A percentile compares a stretch with the other conserved stretches of the same genome.
Conservation (phyloP, 148 eudicot species). For the Fagopyrum tataricum region DNA sequence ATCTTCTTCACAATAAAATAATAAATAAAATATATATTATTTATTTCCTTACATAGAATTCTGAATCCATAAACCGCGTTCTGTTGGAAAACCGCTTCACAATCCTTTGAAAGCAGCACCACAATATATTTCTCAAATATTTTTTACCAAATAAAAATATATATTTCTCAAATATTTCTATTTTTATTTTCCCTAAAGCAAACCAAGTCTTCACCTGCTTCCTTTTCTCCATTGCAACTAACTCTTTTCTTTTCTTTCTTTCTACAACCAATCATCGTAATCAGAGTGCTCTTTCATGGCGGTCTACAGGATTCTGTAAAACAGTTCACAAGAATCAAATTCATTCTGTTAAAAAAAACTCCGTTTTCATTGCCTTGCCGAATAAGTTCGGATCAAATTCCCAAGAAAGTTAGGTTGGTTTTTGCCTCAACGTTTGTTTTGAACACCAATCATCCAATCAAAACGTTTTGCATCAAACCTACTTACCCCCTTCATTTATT, state of each 20-base stretch:
- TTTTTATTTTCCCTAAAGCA: not conserved
- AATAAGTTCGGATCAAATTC: not conserved
- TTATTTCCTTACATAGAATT: not conserved
- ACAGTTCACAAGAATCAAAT: not conserved
- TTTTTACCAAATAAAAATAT: too few relatives aligned
- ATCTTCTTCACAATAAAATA: too few relatives aligned
- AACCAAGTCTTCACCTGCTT: not conserved
- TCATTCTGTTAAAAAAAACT: not conserved
- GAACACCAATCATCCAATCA: not conserved
- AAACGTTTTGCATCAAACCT: not conserved
- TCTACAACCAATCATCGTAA: not conserved
- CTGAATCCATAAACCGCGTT: slow-evolving; percentile 3
- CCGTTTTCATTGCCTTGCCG: not conserved
- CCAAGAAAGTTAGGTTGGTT: not conserved
- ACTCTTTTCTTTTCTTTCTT: slow-evolving; percentile 1
- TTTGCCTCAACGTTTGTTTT: not conserved
- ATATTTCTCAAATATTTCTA: not conserved
- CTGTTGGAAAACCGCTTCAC: not conserved
- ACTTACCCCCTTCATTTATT: not conserved
- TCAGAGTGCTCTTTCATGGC: not conserved
- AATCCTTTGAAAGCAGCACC: not conserved
- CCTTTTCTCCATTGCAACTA: not conserved
- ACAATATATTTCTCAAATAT: not conserved
- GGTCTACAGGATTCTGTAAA: not conserved
- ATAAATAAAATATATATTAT: too few relatives aligned